These are phyloP conservation scores for Peniophora sp. DNA, from an alignment of 1,284 basidiomycete genomes.

Conservation along the genomic window DNA sequence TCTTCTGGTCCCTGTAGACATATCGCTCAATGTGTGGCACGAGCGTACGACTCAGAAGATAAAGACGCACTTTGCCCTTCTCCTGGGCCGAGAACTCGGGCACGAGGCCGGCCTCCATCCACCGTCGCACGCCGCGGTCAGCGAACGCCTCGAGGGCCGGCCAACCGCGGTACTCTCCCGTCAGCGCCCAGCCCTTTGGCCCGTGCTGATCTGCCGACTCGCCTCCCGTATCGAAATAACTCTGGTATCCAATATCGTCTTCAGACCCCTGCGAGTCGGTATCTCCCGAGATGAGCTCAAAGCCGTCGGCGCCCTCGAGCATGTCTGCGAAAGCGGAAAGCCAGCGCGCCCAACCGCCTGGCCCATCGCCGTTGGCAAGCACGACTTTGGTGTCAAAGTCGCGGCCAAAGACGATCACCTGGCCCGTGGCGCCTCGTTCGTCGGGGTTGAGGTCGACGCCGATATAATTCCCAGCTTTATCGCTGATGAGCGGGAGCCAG, in stretches of 20 bases:
- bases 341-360: slow-evolving; percentile 93
- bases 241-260: slow-evolving; percentile 80
- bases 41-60: background rate
- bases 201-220: slow-evolving; percentile 71
- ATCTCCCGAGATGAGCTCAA: slow-evolving; percentile 46
- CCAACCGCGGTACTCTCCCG: slow-evolving; percentile 86
- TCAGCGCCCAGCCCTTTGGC: slow-evolving; percentile 57
- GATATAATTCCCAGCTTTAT: slow-evolving; percentile 94
- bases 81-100: slow-evolving; percentile 31
- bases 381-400: slow-evolving; percentile 99
- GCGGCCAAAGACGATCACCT: slow-evolving; percentile 95
- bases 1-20: slow-evolving; percentile 15
- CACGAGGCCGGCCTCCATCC: slow-evolving; percentile 74
- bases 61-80: slow-evolving; percentile 40
- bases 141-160: slow-evolving; percentile 87
- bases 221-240: slow-evolving; percentile 79
- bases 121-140: slow-evolving; percentile 76
- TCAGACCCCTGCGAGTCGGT: slow-evolving; percentile 57
- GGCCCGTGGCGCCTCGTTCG: slow-evolving; percentile 71
- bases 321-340: slow-evolving; percentile 91
- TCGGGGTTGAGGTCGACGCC: slow-evolving; percentile 92
- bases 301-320: slow-evolving; percentile 83
- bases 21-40: background rate
- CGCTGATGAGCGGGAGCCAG: slow-evolving; percentile 93
- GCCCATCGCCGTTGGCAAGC: slow-evolving; percentile 85